Percentiles rank a stretch among this genome's conserved stretches.
phyloP scores from a whole-genome alignment of 2,329 filamentous ascomycete genomes.

The Penicillium hordei region DNA sequence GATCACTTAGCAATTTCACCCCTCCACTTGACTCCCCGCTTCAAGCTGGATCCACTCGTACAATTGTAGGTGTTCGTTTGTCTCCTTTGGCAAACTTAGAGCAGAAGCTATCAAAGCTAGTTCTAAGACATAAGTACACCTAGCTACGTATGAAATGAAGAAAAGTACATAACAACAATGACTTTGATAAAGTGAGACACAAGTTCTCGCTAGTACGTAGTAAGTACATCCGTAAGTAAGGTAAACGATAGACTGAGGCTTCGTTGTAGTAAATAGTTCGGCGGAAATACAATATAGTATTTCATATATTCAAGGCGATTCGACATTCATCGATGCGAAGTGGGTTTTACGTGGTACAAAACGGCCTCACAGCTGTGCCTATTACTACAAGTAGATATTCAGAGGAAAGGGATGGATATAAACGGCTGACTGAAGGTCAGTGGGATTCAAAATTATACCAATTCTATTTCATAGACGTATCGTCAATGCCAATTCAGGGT shows the following conservation, averaged over 20 bases:
- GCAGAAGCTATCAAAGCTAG: neutral
- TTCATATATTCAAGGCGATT: neutral
- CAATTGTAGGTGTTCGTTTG: neutral
- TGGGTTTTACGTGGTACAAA: neutral
- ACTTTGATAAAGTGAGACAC: too few relatives aligned
- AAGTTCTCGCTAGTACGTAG: too few relatives aligned
- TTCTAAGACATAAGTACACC: neutral
- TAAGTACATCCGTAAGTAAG: neutral
- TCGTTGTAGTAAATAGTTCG: neutral
- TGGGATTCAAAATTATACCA: conserved; percentile 10
- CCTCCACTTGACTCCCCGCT: neutral
- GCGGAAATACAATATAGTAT: neutral
- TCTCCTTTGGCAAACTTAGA: neutral
- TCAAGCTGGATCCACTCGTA: neutral
- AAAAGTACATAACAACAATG: neutral
- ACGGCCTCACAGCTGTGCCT: neutral
- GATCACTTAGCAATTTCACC: neutral
- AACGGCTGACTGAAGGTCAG: neutral
- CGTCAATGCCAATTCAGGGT: conserved; percentile 21
- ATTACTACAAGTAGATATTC: neutral
- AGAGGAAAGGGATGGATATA: neutral
- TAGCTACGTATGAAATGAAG: neutral
- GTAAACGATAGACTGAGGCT: neutral
- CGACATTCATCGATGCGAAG: neutral
- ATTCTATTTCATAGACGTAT: conserved; percentile 32